These are phyloP conservation scores for Medicago arabica DNA, from an alignment of 306 rosid genomes.

Conservation along the genomic window DNA sequence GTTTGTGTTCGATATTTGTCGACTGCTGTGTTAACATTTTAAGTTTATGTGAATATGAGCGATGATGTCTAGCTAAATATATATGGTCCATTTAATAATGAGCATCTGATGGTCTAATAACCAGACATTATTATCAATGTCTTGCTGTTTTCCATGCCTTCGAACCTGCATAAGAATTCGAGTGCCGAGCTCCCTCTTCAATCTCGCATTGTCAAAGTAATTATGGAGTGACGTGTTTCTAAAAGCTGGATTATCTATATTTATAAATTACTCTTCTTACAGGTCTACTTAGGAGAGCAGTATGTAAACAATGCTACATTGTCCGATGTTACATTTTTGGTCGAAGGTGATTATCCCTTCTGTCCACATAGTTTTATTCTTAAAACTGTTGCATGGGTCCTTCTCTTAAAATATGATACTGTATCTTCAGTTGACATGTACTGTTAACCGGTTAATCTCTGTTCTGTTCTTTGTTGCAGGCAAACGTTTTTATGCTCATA, in stretches of 20 bases:
- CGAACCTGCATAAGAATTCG: constrained; percentile 33
- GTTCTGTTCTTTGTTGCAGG: constrained; percentile 61
- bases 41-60: constrained; percentile 17
- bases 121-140: constrained; percentile 15
- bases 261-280: constrained; percentile 50
- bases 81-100: constrained; percentile 16
- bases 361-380: constrained; percentile 31
- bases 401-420: constrained; percentile 17
- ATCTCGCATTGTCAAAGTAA: constrained; percentile 5
- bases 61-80: constrained; percentile 6
- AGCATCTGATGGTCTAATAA: constrained; percentile 11
- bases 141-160: constrained; percentile 29
- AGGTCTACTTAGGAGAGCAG: constrained; percentile 96
- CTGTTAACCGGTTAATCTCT: constrained; percentile 28
- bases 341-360: constrained; percentile 72
- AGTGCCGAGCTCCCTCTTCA: constrained; percentile 26
- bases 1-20: constrained; percentile 25
- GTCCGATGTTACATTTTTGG: constrained; percentile 93
- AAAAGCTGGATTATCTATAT: constrained; percentile 33
- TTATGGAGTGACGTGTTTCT: not conserved
- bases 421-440: constrained; percentile 34
- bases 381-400: constrained; percentile 10
- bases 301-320: constrained; percentile 82
- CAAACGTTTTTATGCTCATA: constrained; percentile 90
- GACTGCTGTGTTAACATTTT: constrained; percentile 24